These are phyloP conservation scores for Onygena corvina DNA, from an alignment of 2,329 filamentous ascomycete species.

Conservation along the genomic window DNA sequence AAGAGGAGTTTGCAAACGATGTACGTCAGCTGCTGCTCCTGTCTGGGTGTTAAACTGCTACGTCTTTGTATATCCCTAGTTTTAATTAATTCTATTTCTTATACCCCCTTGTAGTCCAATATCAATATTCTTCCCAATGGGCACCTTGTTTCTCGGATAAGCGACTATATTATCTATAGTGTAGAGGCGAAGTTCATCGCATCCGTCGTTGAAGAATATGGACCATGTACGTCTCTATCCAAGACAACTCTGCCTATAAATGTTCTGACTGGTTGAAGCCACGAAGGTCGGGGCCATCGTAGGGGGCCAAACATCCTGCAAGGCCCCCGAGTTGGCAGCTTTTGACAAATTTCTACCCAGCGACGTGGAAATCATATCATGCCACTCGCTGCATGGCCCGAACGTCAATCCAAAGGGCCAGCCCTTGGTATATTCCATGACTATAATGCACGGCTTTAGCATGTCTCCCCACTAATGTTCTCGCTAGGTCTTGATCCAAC, in stretches of 20 bases:
- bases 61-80: conserved; percentile 6
- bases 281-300: conserved; percentile 93
- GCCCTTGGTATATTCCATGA: conserved; percentile 55
- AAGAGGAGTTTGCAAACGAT: conserved; percentile 70
- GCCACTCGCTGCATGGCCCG: conserved; percentile 91
- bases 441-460: not conserved
- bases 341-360: conserved; percentile 78
- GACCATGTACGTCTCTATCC: conserved; percentile 60
- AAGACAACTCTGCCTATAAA: not conserved
- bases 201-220: conserved; percentile 73
- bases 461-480: not conserved
- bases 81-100: conserved; percentile 21
- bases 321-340: conserved; percentile 86
- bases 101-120: conserved; percentile 54
- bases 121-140: conserved; percentile 87
- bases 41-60: conserved; percentile 17
- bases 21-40: conserved; percentile 49
- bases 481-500: conserved; percentile 65
- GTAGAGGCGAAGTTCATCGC: conserved; percentile 90
- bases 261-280: conserved; percentile 42
- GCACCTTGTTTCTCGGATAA: conserved; percentile 85
- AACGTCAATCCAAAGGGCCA: conserved; percentile 79
- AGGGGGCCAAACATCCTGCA: conserved; percentile 95
- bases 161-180: conserved; percentile 98
- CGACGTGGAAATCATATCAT: conserved; percentile 88